A percentile compares a stretch with the other conserved stretches of the same genome.
These are phyloP conservation scores for Rhodocollybia butyracea DNA, from an alignment of 768 basidiomycete genomes.

Conservation along the genomic window DNA sequence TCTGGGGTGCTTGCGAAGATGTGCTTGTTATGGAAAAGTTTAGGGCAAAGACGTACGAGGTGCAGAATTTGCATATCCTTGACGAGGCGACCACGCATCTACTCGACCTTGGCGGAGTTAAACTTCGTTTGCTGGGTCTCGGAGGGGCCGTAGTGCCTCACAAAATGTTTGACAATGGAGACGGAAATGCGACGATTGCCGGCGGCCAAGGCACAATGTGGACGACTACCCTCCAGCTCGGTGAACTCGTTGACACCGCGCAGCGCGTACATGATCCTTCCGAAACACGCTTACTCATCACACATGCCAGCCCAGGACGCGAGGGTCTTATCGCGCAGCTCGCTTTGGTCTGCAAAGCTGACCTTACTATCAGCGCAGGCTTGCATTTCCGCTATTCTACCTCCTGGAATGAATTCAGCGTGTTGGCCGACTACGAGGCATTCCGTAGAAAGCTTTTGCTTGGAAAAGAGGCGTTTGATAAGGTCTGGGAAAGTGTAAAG, in stretches of 20 bases:
- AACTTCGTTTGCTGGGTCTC: constrained; percentile 90
- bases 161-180: constrained; percentile 93
- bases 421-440: constrained; percentile 84
- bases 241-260: constrained; percentile 96
- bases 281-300: constrained; percentile 91
- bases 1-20: constrained; percentile 98
- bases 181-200: constrained; percentile 94
- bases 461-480: constrained; percentile 82
- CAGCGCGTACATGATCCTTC: constrained; percentile 89
- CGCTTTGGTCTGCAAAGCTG: constrained; percentile 86
- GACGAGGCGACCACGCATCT: constrained; percentile 95
- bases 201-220: constrained; percentile 99
- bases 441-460: constrained; percentile 76
- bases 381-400: constrained; percentile 97
- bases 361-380: constrained; percentile 90
- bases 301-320: constrained; percentile 88
- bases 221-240: constrained; percentile 96
- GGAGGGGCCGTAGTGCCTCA: constrained; percentile 94
- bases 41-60: constrained; percentile 73
- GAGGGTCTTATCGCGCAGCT: constrained; percentile 93
- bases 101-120: constrained; percentile 89
- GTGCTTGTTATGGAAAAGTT: constrained; percentile 91
- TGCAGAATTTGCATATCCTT: constrained; percentile 88
- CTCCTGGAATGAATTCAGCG: constrained; percentile 95
- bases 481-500: constrained; percentile 95